Conservation (phyloP, 2,329 filamentous ascomycete species). For the Colletotrichum tropicicola region DNA sequence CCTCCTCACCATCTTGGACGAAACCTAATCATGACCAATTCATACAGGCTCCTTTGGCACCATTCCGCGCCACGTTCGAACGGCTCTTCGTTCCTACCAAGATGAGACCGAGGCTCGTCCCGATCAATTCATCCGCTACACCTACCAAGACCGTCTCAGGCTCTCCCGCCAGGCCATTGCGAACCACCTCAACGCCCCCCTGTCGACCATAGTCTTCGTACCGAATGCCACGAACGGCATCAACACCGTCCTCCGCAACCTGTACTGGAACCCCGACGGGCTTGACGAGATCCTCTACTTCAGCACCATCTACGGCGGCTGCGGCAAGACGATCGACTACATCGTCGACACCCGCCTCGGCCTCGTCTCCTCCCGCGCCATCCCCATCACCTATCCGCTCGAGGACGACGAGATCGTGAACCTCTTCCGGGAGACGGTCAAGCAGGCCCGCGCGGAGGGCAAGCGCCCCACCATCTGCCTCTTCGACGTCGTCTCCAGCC, state of each 20-base stretch:
- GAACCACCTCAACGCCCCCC: constrained; percentile 70
- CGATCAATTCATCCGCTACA: constrained; percentile 80
- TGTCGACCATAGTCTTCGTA: constrained; percentile 77
- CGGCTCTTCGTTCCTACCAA: constrained; percentile 71
- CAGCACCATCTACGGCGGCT: constrained; percentile 79
- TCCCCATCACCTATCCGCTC: constrained; percentile 74
- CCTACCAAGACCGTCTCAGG: constrained; percentile 70
- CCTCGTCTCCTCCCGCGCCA: constrained; percentile 55
- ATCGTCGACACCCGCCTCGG: constrained; percentile 71
- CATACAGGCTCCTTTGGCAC: constrained; percentile 79
- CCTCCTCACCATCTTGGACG: constrained; percentile 9
- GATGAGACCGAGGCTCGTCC: constrained; percentile 73
- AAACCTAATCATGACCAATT: constrained; percentile 10
- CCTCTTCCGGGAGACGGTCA: constrained; percentile 68
- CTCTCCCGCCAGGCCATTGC: constrained; percentile 72
- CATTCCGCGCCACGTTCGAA: constrained; percentile 70
- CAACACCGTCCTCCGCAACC: constrained; percentile 82
- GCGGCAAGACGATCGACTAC: constrained; percentile 76
- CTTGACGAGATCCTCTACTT: constrained; percentile 85
- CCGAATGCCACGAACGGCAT: constrained; percentile 82
- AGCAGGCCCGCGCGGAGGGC: constrained; percentile 59
- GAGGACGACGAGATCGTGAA: constrained; percentile 73
- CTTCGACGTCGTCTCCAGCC: constrained; percentile 83
- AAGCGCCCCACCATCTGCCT: constrained; percentile 73
- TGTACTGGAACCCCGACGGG: constrained; percentile 73